Conservation (phyloP, 306 rosid species). For the Quercus glauca region DNA sequence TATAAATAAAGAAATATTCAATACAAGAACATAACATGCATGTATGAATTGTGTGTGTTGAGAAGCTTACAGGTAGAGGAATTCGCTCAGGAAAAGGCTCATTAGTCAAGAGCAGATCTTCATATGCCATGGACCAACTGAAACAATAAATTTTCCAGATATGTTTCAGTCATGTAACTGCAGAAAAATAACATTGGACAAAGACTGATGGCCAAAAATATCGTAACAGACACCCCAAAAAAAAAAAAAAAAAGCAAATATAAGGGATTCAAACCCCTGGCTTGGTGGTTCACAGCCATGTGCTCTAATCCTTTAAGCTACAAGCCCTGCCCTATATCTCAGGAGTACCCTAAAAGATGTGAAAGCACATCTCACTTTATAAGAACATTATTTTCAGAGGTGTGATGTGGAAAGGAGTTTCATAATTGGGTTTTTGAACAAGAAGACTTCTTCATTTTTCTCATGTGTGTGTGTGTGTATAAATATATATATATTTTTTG, state of each 20-base stretch:
- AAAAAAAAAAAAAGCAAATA: not conserved
- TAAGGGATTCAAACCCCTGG: too few relatives aligned
- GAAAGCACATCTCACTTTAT: not conserved
- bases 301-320: not conserved
- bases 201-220: conserved; percentile 1
- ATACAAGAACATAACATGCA: not conserved
- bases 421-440: not conserved
- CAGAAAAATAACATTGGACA: not conserved
- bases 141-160: conserved; percentile 26
- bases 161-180: conserved; percentile 7
- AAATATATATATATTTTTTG: not conserved
- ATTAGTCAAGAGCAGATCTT: conserved; percentile 65
- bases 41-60: conserved; percentile 3
- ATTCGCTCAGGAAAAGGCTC: conserved; percentile 83
- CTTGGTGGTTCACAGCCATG: not conserved
- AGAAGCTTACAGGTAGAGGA: conserved; percentile 73
- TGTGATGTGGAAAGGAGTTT: not conserved
- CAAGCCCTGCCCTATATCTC: not conserved
- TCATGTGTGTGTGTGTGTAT: not conserved
- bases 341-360: not conserved
- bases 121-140: conserved; percentile 97
- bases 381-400: too few relatives aligned
- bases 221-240: not conserved
- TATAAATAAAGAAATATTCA: not conserved
- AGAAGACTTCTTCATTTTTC: not conserved